Percentiles rank a stretch among this genome's conserved stretches.
These are phyloP conservation scores for Tylopilus balloui DNA, from an alignment of 768 basidiomycete genomes.

Conservation along the genomic window DNA sequence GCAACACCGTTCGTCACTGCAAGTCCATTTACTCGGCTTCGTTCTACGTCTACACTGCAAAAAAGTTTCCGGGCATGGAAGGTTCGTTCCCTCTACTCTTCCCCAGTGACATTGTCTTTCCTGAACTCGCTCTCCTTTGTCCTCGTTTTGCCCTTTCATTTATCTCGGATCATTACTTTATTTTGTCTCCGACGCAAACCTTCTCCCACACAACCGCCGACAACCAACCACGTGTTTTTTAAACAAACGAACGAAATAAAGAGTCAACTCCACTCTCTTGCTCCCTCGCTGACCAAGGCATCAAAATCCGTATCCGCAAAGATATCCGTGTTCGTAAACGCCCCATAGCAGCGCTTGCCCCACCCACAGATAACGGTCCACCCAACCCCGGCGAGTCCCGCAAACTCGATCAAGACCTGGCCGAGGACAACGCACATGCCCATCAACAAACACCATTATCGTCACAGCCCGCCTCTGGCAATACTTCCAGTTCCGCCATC, in stretches of 20 bases:
- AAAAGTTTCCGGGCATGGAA: conserved; percentile 97
- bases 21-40: conserved; percentile 83
- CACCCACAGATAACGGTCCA: conserved; percentile 15
- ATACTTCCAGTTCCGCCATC: neutral
- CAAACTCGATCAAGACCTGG: conserved; percentile 27
- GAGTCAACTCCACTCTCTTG: conserved; percentile 88
- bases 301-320: conserved; percentile 92
- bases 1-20: conserved; percentile 84
- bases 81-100: conserved; percentile 42
- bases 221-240: neutral
- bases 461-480: conserved; percentile 11
- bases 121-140: conserved; percentile 12
- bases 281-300: conserved; percentile 91
- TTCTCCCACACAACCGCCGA: conserved; percentile 3
- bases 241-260: conserved; percentile 23
- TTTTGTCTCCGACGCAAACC: conserved; percentile 8
- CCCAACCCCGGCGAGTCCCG: conserved; percentile 12
- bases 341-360: conserved; percentile 39
- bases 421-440: conserved; percentile 19
- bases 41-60: conserved; percentile 94
- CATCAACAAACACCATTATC: conserved; percentile 8
- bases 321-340: conserved; percentile 83
- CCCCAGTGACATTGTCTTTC: conserved; percentile 20
- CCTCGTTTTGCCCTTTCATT: conserved; percentile 13
- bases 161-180: conserved; percentile 19